A percentile compares a stretch with the other conserved stretches of the same genome.
Evolutionary conservation across 2,329 filamentous ascomycete genomes (phyloP).

Genomic region (Monilinia aucupariae): DNA sequence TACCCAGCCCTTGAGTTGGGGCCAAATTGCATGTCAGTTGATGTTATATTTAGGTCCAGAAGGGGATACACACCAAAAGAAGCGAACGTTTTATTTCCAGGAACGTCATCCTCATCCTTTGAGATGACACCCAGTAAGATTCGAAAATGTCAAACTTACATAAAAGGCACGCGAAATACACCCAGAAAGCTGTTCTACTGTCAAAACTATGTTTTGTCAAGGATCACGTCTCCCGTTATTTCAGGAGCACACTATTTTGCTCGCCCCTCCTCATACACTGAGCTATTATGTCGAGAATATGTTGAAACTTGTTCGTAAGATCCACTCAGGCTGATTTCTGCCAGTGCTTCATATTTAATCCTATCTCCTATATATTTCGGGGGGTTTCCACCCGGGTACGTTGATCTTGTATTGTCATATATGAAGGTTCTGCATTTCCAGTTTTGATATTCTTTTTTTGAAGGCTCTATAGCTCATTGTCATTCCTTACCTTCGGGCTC

Average conservation of each 20-base stretch:
- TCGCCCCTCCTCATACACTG: neutral
- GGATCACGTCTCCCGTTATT: constrained; percentile 9
- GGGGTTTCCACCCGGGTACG: neutral
- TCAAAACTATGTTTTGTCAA: neutral
- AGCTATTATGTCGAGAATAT: neutral
- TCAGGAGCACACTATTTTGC: constrained; percentile 9
- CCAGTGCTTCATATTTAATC: too few species aligned
- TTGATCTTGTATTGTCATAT: neutral
- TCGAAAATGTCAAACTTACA: neutral
- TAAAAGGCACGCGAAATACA: constrained; percentile 2
- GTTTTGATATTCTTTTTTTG: neutral
- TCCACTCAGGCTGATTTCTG: constrained; percentile 1
- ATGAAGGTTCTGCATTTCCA: neutral
- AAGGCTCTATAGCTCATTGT: constrained; percentile 8
- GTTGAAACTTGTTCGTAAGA: constrained; percentile 6
- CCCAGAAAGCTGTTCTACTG: neutral
- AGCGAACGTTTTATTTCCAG: constrained; percentile 6
- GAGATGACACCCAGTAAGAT: neutral
- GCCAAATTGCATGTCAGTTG: constrained; percentile 11
- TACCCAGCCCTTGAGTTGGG: constrained; percentile 1
- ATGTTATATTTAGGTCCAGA: constrained; percentile 2
- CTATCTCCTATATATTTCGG: constrained; percentile 4
- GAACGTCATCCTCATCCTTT: constrained; percentile 10
- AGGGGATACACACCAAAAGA: neutral
- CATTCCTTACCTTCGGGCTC: constrained; percentile 3